Conservation (phyloP, 768 basidiomycete species). For the Gautieria morchelliformis region DNA sequence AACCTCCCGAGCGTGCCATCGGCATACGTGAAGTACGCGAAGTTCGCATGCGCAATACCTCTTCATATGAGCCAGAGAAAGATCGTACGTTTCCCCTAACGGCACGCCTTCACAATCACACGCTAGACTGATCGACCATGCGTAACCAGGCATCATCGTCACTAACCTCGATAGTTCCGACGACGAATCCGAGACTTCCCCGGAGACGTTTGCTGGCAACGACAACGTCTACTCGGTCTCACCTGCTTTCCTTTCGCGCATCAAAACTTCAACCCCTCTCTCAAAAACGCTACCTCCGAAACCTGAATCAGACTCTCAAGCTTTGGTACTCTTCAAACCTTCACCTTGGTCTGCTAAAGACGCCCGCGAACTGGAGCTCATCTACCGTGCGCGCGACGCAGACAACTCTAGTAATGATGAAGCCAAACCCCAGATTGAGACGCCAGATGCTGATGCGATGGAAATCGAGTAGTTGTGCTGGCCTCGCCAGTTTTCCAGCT, state of each 20-base stretch:
- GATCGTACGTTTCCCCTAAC: constrained; percentile 40
- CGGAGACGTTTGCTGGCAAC: constrained; percentile 17
- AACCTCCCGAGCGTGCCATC: constrained; percentile 13
- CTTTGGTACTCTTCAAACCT: constrained; percentile 41
- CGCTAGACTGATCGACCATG: constrained; percentile 5
- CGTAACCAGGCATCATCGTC: constrained; percentile 48
- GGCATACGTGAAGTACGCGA: constrained; percentile 42
- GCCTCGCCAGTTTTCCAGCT: too few species aligned
- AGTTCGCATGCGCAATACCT: constrained; percentile 50
- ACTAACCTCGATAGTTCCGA: constrained; percentile 47
- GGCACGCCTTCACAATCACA: constrained; percentile 1
- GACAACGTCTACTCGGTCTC: constrained; percentile 31
- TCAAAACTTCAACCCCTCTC: constrained; percentile 16
- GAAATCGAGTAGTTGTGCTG: constrained; percentile 33
- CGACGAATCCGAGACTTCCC: constrained; percentile 20
- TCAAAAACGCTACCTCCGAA: not conserved
- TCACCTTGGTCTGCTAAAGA: constrained; percentile 7
- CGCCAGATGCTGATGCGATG: constrained; percentile 37
- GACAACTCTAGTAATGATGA: not conserved
- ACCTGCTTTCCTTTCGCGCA: constrained; percentile 34
- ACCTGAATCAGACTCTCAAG: constrained; percentile 24
- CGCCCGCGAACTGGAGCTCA: not conserved
- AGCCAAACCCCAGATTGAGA: not conserved
- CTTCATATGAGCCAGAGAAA: constrained; percentile 64
- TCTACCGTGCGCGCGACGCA: not conserved